Evolutionary conservation across 139 green algal species (phyloP), one percentile per base, ranked within the genome.

Genomic region (Volvox africanus): DNA sequence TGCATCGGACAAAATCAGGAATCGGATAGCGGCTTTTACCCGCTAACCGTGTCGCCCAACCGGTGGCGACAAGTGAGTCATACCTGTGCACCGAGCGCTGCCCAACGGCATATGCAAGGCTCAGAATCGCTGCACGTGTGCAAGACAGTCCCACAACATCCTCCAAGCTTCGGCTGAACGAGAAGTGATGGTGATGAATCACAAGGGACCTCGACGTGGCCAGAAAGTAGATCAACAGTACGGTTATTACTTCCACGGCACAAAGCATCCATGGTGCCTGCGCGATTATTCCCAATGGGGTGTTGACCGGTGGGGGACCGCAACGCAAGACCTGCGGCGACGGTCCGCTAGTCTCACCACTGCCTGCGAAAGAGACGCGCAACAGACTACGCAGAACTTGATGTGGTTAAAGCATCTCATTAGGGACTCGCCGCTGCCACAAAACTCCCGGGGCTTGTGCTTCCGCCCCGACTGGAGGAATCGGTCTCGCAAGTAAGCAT

Each of bases 261-360:
- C 93, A 94, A 22, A 97, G 76, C 75, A 92, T 88, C 94, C 94
- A 96, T 30, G 95, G 94, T 0, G 93, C 93, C 94, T 96, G 93
- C 61, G n/a, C 11, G 16, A 9, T 6, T 26, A 28, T 9, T 12
- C 65, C 12, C 21, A 28, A 12, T 12, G 21, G 21, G 9, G 65
- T 73, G 65, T 24, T 24, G 65, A 73, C 21, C 2, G 65, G 65
- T 73, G 65, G 65, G 65, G 65, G 65, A 73, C 21, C 24, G 65
- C 21, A 28, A 24, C 21, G 65, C 65, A 16, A 9, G 24, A 73
- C 21, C 65, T 73, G 65, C 24, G 65, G 65, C 65, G 65, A 73
- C 65, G 65, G 24, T 73, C 11, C 65, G 65, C 21, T 28, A 16
- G 21, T 24, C 90, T 69, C 87, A 94, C 90, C 87, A 93, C 65